Conservation (phyloP, 2,329 filamentous ascomycete species). For the Cladophialophora immunda region DNA sequence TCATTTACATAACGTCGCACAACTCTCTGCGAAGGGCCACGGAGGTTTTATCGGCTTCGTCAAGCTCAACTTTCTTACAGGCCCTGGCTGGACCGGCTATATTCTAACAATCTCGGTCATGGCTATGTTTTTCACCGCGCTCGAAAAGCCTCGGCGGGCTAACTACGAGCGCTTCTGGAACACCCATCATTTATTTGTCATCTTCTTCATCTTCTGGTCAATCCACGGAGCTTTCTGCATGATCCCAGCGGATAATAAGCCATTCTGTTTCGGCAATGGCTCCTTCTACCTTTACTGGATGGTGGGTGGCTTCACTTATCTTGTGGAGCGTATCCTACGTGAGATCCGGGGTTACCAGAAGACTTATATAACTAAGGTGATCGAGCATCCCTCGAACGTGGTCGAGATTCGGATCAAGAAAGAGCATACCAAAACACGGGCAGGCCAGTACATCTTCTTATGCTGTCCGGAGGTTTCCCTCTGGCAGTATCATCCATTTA, state of each 20-base stretch:
- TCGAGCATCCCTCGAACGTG: constrained; percentile 88
- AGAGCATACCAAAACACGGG: constrained; percentile 75
- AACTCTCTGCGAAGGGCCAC: constrained; percentile 76
- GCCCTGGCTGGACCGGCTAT: constrained; percentile 86
- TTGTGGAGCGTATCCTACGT: constrained; percentile 77
- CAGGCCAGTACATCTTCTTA: constrained; percentile 84
- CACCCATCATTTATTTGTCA: constrained; percentile 84
- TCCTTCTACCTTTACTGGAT: constrained; percentile 93
- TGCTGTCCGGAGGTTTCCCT: constrained; percentile 86
- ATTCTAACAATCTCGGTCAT: constrained; percentile 81
- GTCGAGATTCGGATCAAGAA: constrained; percentile 94
- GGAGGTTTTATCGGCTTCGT: constrained; percentile 81
- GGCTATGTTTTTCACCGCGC: constrained; percentile 78
- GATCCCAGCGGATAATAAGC: constrained; percentile 83
- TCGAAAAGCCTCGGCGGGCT: constrained; percentile 78
- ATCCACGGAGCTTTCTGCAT: constrained; percentile 89
- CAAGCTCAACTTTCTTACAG: constrained; percentile 79
- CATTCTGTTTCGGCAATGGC: constrained; percentile 78
- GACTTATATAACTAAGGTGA: constrained; percentile 87
- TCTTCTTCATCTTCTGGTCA: constrained; percentile 91
- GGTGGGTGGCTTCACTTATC: constrained; percentile 81
- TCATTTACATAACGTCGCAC: constrained; percentile 87
- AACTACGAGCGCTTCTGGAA: constrained; percentile 94
- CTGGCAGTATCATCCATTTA: constrained; percentile 91
- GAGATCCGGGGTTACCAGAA: constrained; percentile 82